phyloP scores from a whole-genome alignment of 805 yeast genomes.

The Hanseniaspora meyeri region DNA sequence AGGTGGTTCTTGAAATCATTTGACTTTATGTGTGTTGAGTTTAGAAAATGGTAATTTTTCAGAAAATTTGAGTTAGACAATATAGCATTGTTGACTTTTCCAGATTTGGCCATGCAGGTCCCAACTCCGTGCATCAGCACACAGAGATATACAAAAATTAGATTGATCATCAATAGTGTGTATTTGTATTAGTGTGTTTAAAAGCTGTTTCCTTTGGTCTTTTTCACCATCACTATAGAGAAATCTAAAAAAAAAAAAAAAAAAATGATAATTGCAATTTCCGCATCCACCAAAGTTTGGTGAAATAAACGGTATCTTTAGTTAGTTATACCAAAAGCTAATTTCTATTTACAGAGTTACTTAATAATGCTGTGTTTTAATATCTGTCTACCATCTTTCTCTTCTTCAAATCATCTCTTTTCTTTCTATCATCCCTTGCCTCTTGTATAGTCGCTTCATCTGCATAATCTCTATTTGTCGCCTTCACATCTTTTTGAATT shows the following conservation, averaged over 20 bases:
- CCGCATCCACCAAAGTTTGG: too few species aligned
- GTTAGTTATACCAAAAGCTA: too few species aligned
- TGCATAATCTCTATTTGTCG: background rate
- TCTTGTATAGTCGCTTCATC: background rate
- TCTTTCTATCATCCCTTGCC: background rate
- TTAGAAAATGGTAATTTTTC: background rate
- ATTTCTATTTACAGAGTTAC: too few species aligned
- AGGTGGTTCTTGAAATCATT: conserved; percentile 8
- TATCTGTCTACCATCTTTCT: background rate
- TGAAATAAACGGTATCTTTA: too few species aligned
- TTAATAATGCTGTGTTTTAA: background rate
- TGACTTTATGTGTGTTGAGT: background rate
- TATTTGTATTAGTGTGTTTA: background rate
- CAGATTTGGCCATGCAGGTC: background rate
- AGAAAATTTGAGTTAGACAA: background rate
- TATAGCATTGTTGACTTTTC: conserved; percentile 2
- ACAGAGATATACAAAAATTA: background rate
- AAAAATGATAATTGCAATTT: too few species aligned
- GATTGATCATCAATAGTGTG: background rate
- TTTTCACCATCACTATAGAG: too few species aligned
- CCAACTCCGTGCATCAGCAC: background rate
- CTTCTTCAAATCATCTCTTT: background rate
- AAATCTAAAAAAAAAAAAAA: too few species aligned
- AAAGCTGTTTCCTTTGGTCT: too few species aligned
- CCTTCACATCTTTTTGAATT: background rate